Conservation (phyloP, 1,284 basidiomycete species). For the Blastosporella zonata region DNA sequence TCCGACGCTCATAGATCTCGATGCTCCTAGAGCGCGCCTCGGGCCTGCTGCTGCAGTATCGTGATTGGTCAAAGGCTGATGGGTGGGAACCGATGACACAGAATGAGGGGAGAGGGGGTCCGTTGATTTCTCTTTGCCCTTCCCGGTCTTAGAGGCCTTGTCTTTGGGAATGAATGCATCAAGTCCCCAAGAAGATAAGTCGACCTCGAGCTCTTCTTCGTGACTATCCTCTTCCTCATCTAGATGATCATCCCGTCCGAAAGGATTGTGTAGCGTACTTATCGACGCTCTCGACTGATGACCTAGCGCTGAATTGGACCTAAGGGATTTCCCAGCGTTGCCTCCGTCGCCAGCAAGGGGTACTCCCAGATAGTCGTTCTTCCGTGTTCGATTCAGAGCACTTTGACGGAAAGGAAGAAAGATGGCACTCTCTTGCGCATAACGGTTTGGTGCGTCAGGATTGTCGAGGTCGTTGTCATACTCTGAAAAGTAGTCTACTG, state of each 20-base stretch:
- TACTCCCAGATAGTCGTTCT: constrained; percentile 68
- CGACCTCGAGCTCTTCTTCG: constrained; percentile 64
- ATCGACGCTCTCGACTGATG: constrained; percentile 49
- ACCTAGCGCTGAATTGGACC: constrained; percentile 42
- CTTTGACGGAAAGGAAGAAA: constrained; percentile 69
- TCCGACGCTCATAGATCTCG: constrained; percentile 60
- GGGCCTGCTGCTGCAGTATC: constrained; percentile 26
- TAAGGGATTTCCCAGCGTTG: constrained; percentile 35
- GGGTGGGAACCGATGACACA: constrained; percentile 32
- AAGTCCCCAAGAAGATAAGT: constrained; percentile 79
- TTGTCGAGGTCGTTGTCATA: constrained; percentile 78
- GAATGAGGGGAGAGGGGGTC: constrained; percentile 50
- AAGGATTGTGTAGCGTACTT: constrained; percentile 67
- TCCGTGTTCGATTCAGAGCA: constrained; percentile 43
- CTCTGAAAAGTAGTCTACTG: constrained; percentile 42
- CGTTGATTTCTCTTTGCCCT: constrained; percentile 49
- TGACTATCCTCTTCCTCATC: constrained; percentile 53
- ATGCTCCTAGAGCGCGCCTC: constrained; percentile 36
- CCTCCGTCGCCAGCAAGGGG: constrained; percentile 32
- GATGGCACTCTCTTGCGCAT: constrained; percentile 79
- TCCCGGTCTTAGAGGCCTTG: constrained; percentile 42
- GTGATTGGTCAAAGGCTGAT: constrained; percentile 32
- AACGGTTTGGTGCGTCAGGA: constrained; percentile 54
- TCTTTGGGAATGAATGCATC: constrained; percentile 72
- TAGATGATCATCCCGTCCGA: constrained; percentile 55